These are phyloP conservation scores for Globisporangium lucens DNA, from an alignment of 352 stramenopile genomes.

Conservation along the genomic window DNA sequence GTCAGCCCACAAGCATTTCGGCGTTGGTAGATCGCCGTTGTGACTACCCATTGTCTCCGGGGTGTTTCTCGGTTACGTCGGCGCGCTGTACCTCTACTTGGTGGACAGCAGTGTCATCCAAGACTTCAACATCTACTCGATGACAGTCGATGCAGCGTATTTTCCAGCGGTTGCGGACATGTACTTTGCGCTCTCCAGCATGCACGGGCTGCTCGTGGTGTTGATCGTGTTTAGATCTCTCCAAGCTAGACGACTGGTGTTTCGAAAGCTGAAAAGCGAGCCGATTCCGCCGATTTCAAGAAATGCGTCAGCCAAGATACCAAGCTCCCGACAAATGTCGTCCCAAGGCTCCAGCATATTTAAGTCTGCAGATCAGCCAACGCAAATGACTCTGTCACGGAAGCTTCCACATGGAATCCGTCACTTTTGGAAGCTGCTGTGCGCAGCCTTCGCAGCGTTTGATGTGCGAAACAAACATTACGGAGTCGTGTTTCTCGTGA, in stretches of 20 bases:
- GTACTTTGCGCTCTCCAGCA: constrained; percentile 6
- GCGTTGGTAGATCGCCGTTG: constrained; percentile 8
- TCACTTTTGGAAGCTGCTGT: background rate
- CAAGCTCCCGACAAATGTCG: background rate
- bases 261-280: background rate
- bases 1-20: constrained; percentile 5
- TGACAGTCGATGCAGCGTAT: background rate
- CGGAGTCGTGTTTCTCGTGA: background rate
- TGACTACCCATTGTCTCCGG: background rate
- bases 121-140: constrained; percentile 6
- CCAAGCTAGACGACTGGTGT: background rate
- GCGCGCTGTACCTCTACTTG: constrained; percentile 7
- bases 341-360: background rate
- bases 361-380: background rate
- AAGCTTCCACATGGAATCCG: background rate
- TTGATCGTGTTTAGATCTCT: constrained; percentile 5
- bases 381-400: background rate
- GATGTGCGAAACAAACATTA: background rate
- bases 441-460: background rate
- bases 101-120: constrained; percentile 1
- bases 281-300: background rate
- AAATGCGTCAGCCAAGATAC: background rate
- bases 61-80: background rate
- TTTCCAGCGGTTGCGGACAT: background rate
- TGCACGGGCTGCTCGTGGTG: background rate